Conservation (phyloP, 1,284 basidiomycete species). For the Ganoderma boninense region DNA sequence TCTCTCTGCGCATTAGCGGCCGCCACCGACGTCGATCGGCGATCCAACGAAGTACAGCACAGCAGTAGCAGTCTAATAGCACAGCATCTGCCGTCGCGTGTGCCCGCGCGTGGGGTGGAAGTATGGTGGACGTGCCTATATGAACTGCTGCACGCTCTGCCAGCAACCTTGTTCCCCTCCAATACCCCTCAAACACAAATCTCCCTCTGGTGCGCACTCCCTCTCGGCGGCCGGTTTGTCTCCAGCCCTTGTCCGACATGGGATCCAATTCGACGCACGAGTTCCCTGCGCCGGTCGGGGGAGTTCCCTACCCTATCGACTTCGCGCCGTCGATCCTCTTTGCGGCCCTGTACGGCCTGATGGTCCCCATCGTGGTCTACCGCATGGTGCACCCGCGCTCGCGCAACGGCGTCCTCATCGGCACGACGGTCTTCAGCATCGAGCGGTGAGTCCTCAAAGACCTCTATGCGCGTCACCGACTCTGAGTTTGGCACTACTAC, state of each 20-base stretch:
- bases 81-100: not conserved
- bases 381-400: constrained; percentile 23
- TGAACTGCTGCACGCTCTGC: not conserved
- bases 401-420: constrained; percentile 27
- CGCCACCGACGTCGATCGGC: not conserved
- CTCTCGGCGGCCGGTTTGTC: not conserved
- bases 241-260: not conserved
- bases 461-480: no score
- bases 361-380: constrained; percentile 27
- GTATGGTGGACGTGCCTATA: no score
- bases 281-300: constrained; percentile 18
- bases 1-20: not conserved
- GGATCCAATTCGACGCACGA: constrained; percentile 5
- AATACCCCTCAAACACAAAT: no score
- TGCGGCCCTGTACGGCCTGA: constrained; percentile 25
- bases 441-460: constrained; percentile 30
- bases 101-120: not conserved
- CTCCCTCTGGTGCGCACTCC: not conserved
- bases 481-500: no score
- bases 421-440: constrained; percentile 23
- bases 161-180: not conserved
- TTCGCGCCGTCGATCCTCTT: constrained; percentile 21
- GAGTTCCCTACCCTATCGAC: constrained; percentile 15
- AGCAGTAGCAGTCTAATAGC: no score
- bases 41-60: no score